phyloP scores from a whole-genome alignment of 805 yeast species.

The Wickerhamomyces strasburgensis region DNA sequence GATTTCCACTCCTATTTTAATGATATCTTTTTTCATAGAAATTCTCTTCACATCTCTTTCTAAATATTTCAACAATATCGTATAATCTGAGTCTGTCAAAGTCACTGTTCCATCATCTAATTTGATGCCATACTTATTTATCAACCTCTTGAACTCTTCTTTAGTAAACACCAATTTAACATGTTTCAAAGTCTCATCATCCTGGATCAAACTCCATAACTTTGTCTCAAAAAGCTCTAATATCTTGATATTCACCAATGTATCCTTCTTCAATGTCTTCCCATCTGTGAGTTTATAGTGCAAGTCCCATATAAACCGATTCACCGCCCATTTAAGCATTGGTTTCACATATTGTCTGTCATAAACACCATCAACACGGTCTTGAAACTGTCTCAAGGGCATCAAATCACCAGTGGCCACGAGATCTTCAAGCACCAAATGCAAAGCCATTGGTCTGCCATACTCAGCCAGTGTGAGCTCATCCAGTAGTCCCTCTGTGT shows the following conservation, averaged over 20 bases:
- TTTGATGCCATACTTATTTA: conserved; percentile 5
- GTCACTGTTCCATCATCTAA: neutral
- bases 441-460: conserved; percentile 33
- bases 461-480: conserved; percentile 25
- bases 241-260: conserved; percentile 15
- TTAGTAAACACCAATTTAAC: conserved; percentile 13
- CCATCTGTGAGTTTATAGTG: conserved; percentile 18
- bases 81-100: conserved; percentile 19
- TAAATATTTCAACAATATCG: conserved; percentile 18
- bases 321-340: conserved; percentile 20
- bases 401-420: conserved; percentile 27
- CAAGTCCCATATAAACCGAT: conserved; percentile 20
- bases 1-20: conserved; percentile 21
- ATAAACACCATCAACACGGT: conserved; percentile 17
- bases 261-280: conserved; percentile 16
- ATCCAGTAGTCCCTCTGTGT: conserved; percentile 24
- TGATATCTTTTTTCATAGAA: conserved; percentile 14
- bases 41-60: conserved; percentile 18
- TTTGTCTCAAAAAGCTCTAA: conserved; percentile 15
- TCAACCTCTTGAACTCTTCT: conserved; percentile 9
- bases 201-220: conserved; percentile 4
- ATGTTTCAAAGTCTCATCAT: conserved; percentile 3
- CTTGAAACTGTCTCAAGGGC: conserved; percentile 21
- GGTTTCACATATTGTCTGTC: conserved; percentile 22
- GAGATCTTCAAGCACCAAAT: conserved; percentile 30